Conservation (phyloP, 75 land plant genomes). For the Pinus tabuliformis region DNA sequence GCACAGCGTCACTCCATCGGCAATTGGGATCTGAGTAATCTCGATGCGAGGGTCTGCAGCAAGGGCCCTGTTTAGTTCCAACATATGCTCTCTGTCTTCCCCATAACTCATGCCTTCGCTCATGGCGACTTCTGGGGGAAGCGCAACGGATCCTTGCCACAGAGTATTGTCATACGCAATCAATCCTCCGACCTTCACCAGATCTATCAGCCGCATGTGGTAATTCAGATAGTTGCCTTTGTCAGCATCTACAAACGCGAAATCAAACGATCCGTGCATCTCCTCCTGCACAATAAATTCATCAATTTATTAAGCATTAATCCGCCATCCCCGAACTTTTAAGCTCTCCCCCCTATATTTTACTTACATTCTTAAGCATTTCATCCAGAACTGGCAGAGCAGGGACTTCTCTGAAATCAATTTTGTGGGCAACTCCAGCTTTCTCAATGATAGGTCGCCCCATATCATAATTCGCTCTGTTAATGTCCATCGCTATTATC, state of each 20-base stretch:
- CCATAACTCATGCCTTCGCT: constrained; percentile 31
- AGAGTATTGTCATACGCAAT: constrained; percentile 91
- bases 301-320: too few relatives aligned
- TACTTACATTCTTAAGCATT: constrained; percentile 39
- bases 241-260: constrained; percentile 86
- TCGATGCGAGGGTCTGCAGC: constrained; percentile 75
- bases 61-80: constrained; percentile 56
- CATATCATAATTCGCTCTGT: constrained; percentile 59
- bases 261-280: constrained; percentile 63
- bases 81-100: constrained; percentile 20
- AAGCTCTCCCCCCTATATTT: too few relatives aligned
- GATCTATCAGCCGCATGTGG: constrained; percentile 59
- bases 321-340: too few relatives aligned
- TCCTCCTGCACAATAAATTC: constrained; percentile 19
- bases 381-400: constrained; percentile 51
- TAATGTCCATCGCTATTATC: constrained; percentile 71
- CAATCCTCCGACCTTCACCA: constrained; percentile 79
- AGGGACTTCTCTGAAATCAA: constrained; percentile 72
- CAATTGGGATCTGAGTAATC: constrained; percentile 60
- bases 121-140: constrained; percentile 31
- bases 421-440: constrained; percentile 76
- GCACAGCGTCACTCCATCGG: constrained; percentile 88
- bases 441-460: constrained; percentile 62
- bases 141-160: constrained; percentile 75
- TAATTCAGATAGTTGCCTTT: constrained; percentile 75